Evolutionary conservation across 83 land plant species (phyloP), one percentile per base, ranked within the genome.

Genomic region (Picea engelmannii): DNA sequence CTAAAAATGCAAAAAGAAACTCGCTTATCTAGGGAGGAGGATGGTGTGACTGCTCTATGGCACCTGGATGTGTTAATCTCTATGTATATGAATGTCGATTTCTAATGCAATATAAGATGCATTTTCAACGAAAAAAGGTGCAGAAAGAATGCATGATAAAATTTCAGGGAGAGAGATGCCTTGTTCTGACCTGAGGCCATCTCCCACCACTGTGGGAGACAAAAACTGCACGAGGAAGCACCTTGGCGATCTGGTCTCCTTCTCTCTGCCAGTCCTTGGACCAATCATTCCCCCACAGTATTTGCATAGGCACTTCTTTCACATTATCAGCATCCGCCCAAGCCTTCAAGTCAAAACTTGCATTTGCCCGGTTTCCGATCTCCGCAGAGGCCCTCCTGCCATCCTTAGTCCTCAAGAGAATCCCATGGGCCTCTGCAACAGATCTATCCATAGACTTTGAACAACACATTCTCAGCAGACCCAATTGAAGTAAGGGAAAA

Each of bases 121-220:
- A 52, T 52, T 52, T 11, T 52, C 58, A 52, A 52, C 15, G 15
- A 52, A 52, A 52, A 49, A 52, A 52, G 13, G 13, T 52, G 2
- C 13, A 52, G 3, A 52, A 12, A 52, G 13, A 52, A 52, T 52
- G 58, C 58, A 52, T 52, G 58, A 52, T 52, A 11, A 10, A 52
- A 52, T 52, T 52, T 52, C 58, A 52, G 58, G 12, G 3, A 52
- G 58, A 2, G 58, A 52, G 58, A 52, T 52, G 58, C 2, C 15
- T 52, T 27, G 42, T 77, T 77, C 87, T 83, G 38, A 94, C 96
- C 93, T 92, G 95, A 81, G 93, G 90, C 96, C 96, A 94, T 68
- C 96, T 71, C 4, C 92, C 90, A 24, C 95, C 93, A 25, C 90
- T 87, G 86, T 92, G 93, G 27, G 59, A 64, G 18, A 78, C 84